Evolutionary conservation across 352 stramenopile genomes (phyloP).

Genomic region (Phytophthora agathidicida): DNA sequence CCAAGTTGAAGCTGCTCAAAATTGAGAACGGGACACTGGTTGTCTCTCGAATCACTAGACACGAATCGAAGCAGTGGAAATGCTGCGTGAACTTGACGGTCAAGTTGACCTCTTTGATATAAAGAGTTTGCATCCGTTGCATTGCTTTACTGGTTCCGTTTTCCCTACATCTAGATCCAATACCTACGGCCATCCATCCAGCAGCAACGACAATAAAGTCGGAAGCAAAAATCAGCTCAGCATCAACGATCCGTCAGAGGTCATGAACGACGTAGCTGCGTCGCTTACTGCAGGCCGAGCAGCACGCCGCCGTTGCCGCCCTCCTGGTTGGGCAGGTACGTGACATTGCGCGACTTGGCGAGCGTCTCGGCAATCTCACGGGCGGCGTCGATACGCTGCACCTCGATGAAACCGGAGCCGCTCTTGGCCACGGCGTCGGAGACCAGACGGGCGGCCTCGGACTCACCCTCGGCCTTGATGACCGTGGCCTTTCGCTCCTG

Average conservation of each 20-base stretch:
- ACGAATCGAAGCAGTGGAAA: not conserved
- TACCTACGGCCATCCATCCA: slow-evolving; percentile 9
- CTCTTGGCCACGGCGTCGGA: slow-evolving; percentile 98
- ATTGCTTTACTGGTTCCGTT: slow-evolving; percentile 20
- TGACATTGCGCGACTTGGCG: slow-evolving; percentile 97
- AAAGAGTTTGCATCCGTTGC: slow-evolving; percentile 19
- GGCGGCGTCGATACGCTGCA: slow-evolving; percentile 99
- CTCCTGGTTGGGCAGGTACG: slow-evolving; percentile 96
- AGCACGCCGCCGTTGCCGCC: slow-evolving; percentile 86
- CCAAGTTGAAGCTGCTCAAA: slow-evolving; percentile 3
- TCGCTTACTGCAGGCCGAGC: slow-evolving; percentile 82
- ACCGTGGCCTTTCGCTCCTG: slow-evolving; percentile 95
- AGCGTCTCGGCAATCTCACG: slow-evolving; percentile 99
- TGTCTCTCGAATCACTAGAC: too few relatives aligned
- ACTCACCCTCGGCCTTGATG: slow-evolving; percentile 97
- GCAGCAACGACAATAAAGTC: slow-evolving; percentile 5
- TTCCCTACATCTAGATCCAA: slow-evolving; percentile 29
- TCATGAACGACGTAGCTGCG: slow-evolving; percentile 2
- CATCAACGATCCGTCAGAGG: slow-evolving; percentile 17
- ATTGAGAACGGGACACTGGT: not conserved
- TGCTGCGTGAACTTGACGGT: not conserved
- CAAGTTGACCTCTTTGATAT: not conserved
- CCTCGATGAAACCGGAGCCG: slow-evolving; percentile 98
- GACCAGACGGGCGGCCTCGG: slow-evolving; percentile 97
- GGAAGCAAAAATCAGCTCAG: slow-evolving; percentile 19